These are phyloP conservation scores for Quillaja saponaria DNA, from an alignment of 306 rosid genomes.

Conservation along the genomic window DNA sequence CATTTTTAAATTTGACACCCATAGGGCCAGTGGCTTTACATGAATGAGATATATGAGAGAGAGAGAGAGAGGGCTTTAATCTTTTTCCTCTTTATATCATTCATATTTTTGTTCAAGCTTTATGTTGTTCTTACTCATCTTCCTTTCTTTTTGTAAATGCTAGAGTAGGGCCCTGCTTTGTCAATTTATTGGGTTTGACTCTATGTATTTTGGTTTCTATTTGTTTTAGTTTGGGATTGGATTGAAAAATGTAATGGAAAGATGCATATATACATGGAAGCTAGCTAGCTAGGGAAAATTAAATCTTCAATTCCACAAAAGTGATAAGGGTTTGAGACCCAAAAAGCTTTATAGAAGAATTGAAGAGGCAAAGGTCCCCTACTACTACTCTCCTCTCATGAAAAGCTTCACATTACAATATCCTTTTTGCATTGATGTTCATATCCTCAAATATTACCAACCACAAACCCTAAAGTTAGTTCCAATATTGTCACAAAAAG, in stretches of 20 bases:
- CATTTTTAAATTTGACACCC: too few relatives aligned
- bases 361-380: conserved; percentile 75
- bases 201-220: conserved; percentile 7
- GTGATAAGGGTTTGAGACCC: conserved; percentile 40
- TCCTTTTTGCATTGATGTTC: conserved; percentile 58
- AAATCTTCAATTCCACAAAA: conserved; percentile 52
- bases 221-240: conserved; percentile 26
- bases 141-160: neutral
- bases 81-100: neutral
- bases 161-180: neutral
- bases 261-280: conserved; percentile 31
- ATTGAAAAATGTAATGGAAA: neutral
- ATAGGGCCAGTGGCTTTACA: too few relatives aligned
- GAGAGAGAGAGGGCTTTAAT: too few relatives aligned
- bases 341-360: conserved; percentile 37
- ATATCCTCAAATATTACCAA: conserved; percentile 55
- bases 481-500: too few relatives aligned
- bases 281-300: neutral
- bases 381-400: conserved; percentile 27
- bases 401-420: conserved; percentile 56
- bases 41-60: too few relatives aligned
- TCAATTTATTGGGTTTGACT: conserved; percentile 3
- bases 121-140: neutral
- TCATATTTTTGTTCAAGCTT: neutral
- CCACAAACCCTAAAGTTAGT: conserved; percentile 68